phyloP scores from a whole-genome alignment of 2,329 filamentous ascomycete species.

The Cladophialophora chaetospira region DNA sequence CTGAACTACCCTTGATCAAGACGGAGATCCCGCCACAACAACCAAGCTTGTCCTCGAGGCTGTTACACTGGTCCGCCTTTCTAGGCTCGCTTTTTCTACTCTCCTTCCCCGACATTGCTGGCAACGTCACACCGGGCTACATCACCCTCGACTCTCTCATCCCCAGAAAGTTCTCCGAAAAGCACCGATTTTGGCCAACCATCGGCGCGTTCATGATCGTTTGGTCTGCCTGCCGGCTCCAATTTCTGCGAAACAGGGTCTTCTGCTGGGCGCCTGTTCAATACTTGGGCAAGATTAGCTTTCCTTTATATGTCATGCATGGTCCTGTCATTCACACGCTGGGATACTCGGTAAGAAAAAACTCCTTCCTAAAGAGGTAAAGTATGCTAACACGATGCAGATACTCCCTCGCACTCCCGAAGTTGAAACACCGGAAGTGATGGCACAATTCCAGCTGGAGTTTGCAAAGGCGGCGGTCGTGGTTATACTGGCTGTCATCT shows the following conservation, averaged over 20 bases:
- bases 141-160: constrained; percentile 43
- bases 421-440: constrained; percentile 32
- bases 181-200: constrained; percentile 48
- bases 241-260: constrained; percentile 42
- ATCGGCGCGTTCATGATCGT: constrained; percentile 47
- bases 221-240: constrained; percentile 45
- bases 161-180: constrained; percentile 45
- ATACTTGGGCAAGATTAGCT: constrained; percentile 51
- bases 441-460: constrained; percentile 42
- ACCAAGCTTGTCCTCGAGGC: background rate
- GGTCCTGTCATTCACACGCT: constrained; percentile 47
- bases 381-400: constrained; percentile 10
- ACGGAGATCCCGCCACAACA: background rate
- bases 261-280: constrained; percentile 47
- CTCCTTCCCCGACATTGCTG: constrained; percentile 42
- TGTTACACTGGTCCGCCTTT: constrained; percentile 42
- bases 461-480: constrained; percentile 45
- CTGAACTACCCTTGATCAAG: constrained; percentile 7
- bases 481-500: constrained; percentile 50
- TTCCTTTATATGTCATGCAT: constrained; percentile 52
- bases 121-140: constrained; percentile 47
- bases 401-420: constrained; percentile 41
- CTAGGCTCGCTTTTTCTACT: constrained; percentile 46
- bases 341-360: constrained; percentile 43
- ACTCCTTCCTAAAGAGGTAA: background rate